These are phyloP conservation scores for Podaxis sp. DNA, from an alignment of 768 basidiomycete genomes.

Conservation along the genomic window DNA sequence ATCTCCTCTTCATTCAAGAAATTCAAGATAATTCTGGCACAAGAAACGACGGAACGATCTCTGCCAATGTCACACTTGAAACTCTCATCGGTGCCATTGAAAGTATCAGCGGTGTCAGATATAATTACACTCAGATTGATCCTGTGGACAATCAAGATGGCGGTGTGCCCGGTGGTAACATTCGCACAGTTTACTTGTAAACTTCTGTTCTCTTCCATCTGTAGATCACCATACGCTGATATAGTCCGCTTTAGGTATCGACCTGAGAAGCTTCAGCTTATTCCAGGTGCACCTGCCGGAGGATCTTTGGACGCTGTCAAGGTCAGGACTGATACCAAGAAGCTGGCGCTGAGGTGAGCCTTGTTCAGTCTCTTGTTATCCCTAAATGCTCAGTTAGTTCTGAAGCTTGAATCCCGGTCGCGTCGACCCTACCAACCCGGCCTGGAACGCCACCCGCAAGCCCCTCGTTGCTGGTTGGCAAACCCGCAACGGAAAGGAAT, in stretches of 20 bases:
- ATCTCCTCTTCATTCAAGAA: constrained; percentile 64
- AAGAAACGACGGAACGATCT: constrained; percentile 52
- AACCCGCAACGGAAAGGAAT: constrained; percentile 39
- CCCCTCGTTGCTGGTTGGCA: constrained; percentile 60
- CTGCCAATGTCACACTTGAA: constrained; percentile 51
- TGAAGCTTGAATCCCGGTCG: constrained; percentile 63
- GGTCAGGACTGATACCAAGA: constrained; percentile 30
- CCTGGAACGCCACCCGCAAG: constrained; percentile 59
- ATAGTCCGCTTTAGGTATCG: constrained; percentile 35
- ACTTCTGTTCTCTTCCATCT: constrained; percentile 17
- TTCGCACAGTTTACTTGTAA: constrained; percentile 57
- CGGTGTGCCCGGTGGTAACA: constrained; percentile 63
- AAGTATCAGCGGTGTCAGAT: constrained; percentile 40
- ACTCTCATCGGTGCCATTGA: constrained; percentile 51
- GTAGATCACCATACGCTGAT: background rate
- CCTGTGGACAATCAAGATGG: constrained; percentile 58
- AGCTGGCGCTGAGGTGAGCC: constrained; percentile 43
- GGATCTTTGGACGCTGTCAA: constrained; percentile 45
- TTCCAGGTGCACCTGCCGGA: constrained; percentile 46
- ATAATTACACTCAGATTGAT: constrained; percentile 48
- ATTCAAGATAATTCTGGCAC: constrained; percentile 60
- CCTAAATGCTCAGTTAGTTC: constrained; percentile 6
- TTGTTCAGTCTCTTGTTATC: background rate
- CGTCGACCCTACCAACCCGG: constrained; percentile 54
- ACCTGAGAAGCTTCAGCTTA: constrained; percentile 47